These are phyloP conservation scores for Diaporthe batatas DNA, from an alignment of 2,329 filamentous ascomycete genomes.

Conservation along the genomic window DNA sequence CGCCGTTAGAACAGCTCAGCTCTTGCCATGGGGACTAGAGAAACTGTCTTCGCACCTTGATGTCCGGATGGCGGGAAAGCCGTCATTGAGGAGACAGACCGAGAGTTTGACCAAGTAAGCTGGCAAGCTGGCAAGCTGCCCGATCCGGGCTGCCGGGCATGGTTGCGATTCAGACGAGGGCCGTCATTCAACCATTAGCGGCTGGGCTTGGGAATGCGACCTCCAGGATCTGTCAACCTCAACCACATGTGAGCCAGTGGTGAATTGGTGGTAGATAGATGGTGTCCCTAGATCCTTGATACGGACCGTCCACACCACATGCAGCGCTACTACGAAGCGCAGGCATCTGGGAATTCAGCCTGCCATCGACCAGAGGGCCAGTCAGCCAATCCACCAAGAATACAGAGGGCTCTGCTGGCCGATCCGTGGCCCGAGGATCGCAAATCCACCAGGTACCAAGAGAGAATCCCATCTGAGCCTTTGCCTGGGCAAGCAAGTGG, in stretches of 20 bases:
- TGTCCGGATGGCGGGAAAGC: constrained; percentile 31
- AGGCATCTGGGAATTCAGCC: constrained; percentile 6
- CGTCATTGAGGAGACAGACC: constrained; percentile 32
- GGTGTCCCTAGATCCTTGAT: constrained; percentile 35
- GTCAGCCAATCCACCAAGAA: constrained; percentile 3
- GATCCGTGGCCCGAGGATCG: neutral
- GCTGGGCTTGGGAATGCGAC: constrained; percentile 16
- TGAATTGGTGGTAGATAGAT: neutral
- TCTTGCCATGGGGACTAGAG: neutral
- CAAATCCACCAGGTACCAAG: neutral
- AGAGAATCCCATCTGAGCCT: neutral
- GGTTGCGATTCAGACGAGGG: constrained; percentile 9
- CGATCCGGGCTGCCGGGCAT: constrained; percentile 16
- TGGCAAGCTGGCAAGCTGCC: neutral
- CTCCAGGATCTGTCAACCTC: constrained; percentile 20
- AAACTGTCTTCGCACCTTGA: constrained; percentile 35
- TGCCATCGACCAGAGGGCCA: constrained; percentile 26
- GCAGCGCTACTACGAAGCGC: constrained; percentile 39
- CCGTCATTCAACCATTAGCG: constrained; percentile 26
- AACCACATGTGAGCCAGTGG: constrained; percentile 21
- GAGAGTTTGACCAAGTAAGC: constrained; percentile 30
- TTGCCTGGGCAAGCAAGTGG: too few species aligned
- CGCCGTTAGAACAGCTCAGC: constrained; percentile 12
- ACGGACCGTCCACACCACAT: constrained; percentile 32
- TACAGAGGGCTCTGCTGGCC: neutral